Evolutionary conservation across 2,329 filamentous ascomycete genomes (phyloP).

Genomic region (Hirsutella thompsonii): DNA sequence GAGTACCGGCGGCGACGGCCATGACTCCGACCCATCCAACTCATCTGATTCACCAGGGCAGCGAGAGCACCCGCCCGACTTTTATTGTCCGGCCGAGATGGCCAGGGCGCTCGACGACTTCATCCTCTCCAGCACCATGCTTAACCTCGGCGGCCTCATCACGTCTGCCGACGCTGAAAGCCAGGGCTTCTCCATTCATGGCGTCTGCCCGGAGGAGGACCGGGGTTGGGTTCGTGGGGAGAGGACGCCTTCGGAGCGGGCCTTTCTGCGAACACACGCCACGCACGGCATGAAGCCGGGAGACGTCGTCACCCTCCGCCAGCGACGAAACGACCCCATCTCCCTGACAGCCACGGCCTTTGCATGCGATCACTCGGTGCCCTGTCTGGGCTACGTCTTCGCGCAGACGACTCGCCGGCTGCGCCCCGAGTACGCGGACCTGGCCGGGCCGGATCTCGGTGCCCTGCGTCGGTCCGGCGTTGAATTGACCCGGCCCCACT

Average conservation of each 20-base stretch:
- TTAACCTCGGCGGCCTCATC: slow-evolving; percentile 30
- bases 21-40: no score
- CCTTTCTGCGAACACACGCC: no score
- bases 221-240: no score
- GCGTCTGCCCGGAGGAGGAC: no score
- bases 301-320: slow-evolving; percentile 19
- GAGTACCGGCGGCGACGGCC: slow-evolving; percentile 11
- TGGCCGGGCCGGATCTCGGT: slow-evolving; percentile 23
- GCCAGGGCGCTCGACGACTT: slow-evolving; percentile 24
- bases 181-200: no score
- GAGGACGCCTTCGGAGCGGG: no score
- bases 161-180: no score
- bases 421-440: slow-evolving; percentile 20
- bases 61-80: no score
- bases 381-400: slow-evolving; percentile 35
- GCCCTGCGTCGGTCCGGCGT: slow-evolving; percentile 22
- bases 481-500: slow-evolving; percentile 25
- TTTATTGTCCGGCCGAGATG: slow-evolving; percentile 30
- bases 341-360: slow-evolving; percentile 28
- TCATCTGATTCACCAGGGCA: no score
- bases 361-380: slow-evolving; percentile 31
- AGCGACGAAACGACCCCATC: slow-evolving; percentile 13
- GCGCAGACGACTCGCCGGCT: slow-evolving; percentile 23
- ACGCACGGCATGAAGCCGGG: slow-evolving; percentile 23
- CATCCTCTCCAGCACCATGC: slow-evolving; percentile 24